Base-by-base conservation (phyloP, 140 eudicot species). In the Oenanthe javanica region DNA sequence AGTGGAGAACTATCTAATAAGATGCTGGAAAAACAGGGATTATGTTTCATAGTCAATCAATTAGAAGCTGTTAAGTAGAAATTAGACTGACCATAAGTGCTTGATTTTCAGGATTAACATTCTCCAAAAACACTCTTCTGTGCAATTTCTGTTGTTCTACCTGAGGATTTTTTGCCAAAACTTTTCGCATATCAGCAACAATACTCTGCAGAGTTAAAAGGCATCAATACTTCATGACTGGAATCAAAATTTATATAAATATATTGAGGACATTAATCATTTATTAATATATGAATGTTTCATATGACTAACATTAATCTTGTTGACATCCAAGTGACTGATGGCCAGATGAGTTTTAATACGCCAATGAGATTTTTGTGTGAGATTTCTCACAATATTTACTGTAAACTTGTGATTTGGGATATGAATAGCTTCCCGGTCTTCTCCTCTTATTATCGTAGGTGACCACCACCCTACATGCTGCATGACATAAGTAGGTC, bases 381-480 rank as follows among this genome's bases (percentile, higher is more conserved):
- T 90, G 77, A 94, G 94, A 88, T 94, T 94, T 82, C 98, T 89
- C 83, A 94, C 96, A 78, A 94, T 93, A 84, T 90, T 94, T 85
- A 94, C 90, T 0, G 98, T 92, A 77, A 94, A 92, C 86, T 92
- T 92, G 86, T 92, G 96, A 83, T 94, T 94, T 77, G 98, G 98
- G 83, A 94, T 92, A 88, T 94, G 96, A 66, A 94, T 91, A 23
- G 98, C 98, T 88, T 94, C 98, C 85, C 98, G 97, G 70, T 94
- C 96, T 85, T 94, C 98, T 46, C 98, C 98, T 86, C 98, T 87
- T 82, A 94, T 84, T 48, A 94, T 83, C 73, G 98, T 94, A 70
- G 98, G 98, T 42, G 98, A 92, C 98, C 98, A 94, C 98, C 98
- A 94, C 45, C 98, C 97, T 51, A 94, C 98, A 83, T 90, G 96